These are phyloP conservation scores for Hypocrella siamensis DNA, from an alignment of 2,329 filamentous ascomycete species.

Conservation along the genomic window DNA sequence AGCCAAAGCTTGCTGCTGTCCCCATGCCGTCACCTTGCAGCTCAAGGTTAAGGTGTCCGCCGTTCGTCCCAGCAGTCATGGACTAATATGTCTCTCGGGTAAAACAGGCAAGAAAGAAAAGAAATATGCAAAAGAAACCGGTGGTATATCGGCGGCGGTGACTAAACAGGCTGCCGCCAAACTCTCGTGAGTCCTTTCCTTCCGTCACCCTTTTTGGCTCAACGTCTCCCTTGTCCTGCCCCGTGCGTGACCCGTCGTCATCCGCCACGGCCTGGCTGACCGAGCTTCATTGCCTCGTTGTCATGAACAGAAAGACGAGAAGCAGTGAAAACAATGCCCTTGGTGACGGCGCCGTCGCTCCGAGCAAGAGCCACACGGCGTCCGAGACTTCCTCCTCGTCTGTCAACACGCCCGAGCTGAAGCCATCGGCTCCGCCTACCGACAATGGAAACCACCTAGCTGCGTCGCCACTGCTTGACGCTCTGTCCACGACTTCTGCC, in stretches of 20 bases:
- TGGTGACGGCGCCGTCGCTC: constrained; percentile 15
- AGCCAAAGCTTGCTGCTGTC: neutral
- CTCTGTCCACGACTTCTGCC: constrained; percentile 31
- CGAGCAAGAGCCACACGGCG: constrained; percentile 18
- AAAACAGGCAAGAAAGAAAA: constrained; percentile 29
- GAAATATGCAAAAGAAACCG: constrained; percentile 38
- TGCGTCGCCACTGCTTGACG: constrained; percentile 30
- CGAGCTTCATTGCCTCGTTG: constrained; percentile 7
- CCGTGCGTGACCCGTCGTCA: constrained; percentile 13
- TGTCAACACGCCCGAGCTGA: constrained; percentile 29
- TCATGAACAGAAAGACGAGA: constrained; percentile 6
- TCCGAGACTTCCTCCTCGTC: constrained; percentile 29
- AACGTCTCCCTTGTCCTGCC: constrained; percentile 2
- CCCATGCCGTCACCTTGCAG: neutral
- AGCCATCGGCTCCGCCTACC: constrained; percentile 22
- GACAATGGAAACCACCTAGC: constrained; percentile 25
- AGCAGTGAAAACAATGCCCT: constrained; percentile 8
- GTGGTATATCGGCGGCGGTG: constrained; percentile 36
- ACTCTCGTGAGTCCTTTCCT: constrained; percentile 27
- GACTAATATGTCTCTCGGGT: too few relatives aligned
- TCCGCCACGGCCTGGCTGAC: constrained; percentile 9
- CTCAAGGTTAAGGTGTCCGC: neutral
- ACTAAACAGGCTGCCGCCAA: constrained; percentile 35
- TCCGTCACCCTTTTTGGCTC: constrained; percentile 3
- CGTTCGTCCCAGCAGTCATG: too few relatives aligned